Evolutionary conservation across 495 filamentous ascomycete species (phyloP).

Genomic region (Oleoguttula mirabilis): DNA sequence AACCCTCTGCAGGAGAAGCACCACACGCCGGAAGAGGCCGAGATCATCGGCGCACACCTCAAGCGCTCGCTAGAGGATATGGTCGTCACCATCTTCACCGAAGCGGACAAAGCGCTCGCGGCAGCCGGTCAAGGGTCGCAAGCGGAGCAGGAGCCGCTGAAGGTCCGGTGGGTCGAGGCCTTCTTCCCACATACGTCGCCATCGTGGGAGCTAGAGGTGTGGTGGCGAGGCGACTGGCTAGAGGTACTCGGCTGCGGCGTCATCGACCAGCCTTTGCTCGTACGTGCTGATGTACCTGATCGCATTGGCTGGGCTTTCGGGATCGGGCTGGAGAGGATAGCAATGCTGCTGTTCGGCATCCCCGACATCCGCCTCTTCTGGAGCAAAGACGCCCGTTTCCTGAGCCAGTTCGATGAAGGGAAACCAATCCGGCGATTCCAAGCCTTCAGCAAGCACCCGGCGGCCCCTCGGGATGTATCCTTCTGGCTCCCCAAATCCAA

Average conservation of each 20-base stretch:
- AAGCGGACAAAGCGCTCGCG: constrained; percentile 53
- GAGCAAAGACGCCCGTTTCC: constrained; percentile 72
- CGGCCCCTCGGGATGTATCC: constrained; percentile 78
- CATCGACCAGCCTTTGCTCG: constrained; percentile 64
- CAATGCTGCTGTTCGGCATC: constrained; percentile 92
- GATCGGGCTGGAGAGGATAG: constrained; percentile 80
- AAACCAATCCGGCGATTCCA: constrained; percentile 51
- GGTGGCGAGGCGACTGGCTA: constrained; percentile 89
- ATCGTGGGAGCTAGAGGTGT: constrained; percentile 91
- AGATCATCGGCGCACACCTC: constrained; percentile 72
- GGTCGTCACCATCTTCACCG: constrained; percentile 77
- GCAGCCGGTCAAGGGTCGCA: constrained; percentile 35
- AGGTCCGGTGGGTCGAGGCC: constrained; percentile 87
- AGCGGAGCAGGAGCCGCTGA: constrained; percentile 60
- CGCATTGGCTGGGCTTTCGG: constrained; percentile 94
- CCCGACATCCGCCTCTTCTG: constrained; percentile 97
- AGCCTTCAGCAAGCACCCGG: constrained; percentile 81
- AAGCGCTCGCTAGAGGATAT: constrained; percentile 82
- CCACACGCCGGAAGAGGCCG: constrained; percentile 63
- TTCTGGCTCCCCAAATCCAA: constrained; percentile 60
- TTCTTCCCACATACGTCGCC: constrained; percentile 95
- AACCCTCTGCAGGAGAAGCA: constrained; percentile 70
- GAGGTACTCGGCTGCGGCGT: constrained; percentile 93
- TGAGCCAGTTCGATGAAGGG: constrained; percentile 55
- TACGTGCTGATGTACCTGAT: constrained; percentile 59